phyloP scores from a whole-genome alignment of 2,329 filamentous ascomycete species.

The Pyrenochaeta sp. region DNA sequence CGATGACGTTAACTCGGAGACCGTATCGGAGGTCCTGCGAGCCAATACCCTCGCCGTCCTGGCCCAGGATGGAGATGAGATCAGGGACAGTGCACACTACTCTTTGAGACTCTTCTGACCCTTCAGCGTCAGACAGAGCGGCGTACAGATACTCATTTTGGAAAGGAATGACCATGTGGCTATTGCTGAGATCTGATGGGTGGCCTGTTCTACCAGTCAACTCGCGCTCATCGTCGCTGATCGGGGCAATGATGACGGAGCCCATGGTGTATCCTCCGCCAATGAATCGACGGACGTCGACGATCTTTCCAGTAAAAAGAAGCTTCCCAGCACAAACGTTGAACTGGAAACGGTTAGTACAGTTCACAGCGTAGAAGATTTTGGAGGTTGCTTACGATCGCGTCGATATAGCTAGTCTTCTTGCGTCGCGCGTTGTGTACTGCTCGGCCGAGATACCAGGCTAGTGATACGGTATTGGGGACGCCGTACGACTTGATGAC shows the following conservation, averaged over 20 bases:
- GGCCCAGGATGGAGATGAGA: constrained; percentile 9
- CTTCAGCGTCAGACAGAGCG: neutral
- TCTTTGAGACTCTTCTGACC: neutral
- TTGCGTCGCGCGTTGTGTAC: neutral
- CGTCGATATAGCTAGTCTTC: neutral
- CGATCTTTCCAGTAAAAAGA: constrained; percentile 13
- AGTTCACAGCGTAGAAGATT: too few species aligned
- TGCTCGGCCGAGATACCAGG: constrained; percentile 4
- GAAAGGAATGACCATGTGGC: constrained; percentile 8
- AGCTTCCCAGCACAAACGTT: constrained; percentile 1
- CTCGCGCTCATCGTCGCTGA: neutral
- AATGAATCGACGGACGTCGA: constrained; percentile 6
- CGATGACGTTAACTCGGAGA: constrained; percentile 10
- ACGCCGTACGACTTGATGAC: constrained; percentile 4
- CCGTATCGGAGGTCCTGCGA: constrained; percentile 11
- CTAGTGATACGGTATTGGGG: constrained; percentile 6
- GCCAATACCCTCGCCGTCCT: constrained; percentile 11
- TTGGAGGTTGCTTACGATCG: constrained; percentile 5
- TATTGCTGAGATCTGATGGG: neutral
- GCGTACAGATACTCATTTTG: constrained; percentile 16
- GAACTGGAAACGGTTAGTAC: constrained; percentile 1
- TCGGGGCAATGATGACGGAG: neutral
- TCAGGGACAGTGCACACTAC: constrained; percentile 9
- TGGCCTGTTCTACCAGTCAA: neutral
- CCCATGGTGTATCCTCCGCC: constrained; percentile 4